Percentiles rank a stretch among this genome's conserved stretches.
phyloP scores from a whole-genome alignment of 2,329 filamentous ascomycete species.

The Neonectria coccinea region DNA sequence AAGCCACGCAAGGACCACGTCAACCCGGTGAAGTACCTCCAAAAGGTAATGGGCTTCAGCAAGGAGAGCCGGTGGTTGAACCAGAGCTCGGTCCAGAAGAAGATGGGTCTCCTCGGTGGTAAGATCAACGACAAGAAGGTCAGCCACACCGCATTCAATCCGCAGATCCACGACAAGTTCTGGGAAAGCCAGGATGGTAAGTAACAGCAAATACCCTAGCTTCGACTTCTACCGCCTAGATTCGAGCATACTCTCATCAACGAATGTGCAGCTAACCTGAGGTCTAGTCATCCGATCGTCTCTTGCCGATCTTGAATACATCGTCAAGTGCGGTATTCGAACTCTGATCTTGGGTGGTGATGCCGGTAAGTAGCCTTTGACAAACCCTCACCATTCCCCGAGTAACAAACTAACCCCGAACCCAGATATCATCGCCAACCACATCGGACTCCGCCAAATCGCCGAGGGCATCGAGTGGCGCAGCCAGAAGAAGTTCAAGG shows the following conservation, averaged over 20 bases:
- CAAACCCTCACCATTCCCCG: background rate
- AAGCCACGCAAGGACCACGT: background rate
- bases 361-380: slow-evolving; percentile 9
- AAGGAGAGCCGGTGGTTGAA: background rate
- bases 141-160: background rate
- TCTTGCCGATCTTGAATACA: background rate
- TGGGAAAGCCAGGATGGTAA: slow-evolving; percentile 19
- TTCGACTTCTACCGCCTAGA: background rate
- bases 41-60: background rate
- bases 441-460: slow-evolving; percentile 3
- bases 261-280: background rate
- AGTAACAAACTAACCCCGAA: background rate
- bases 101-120: slow-evolving; percentile 1
- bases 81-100: background rate
- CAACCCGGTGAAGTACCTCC: background rate
- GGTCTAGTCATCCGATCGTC: slow-evolving; percentile 18
- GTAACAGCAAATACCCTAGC: background rate
- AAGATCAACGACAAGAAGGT: background rate
- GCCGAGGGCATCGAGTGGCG: background rate
- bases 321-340: background rate
- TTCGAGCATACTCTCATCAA: background rate
- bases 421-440: slow-evolving; percentile 19
- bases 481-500: background rate
- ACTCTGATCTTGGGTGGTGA: slow-evolving; percentile 18
- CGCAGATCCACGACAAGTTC: background rate